Evolutionary conservation across 495 filamentous ascomycete species (phyloP), one percentile per base, ranked within the genome.

Genomic region (Daldinia bambusicola): DNA sequence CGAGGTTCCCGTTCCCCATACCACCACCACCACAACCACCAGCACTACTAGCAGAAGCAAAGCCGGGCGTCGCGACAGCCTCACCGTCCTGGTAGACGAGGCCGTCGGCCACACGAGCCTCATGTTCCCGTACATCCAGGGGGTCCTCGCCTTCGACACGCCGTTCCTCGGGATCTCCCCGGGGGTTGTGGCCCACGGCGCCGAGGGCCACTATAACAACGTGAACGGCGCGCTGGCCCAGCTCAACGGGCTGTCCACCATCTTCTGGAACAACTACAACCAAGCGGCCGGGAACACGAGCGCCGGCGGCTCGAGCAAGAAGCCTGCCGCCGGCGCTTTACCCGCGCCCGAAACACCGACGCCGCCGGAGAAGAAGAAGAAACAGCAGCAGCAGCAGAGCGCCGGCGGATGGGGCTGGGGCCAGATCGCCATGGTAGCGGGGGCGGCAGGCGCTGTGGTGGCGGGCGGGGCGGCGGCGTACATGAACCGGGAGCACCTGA

Each of bases 141-240:
- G 92, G 59, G 86, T 98, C 30, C 86, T 98, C 22, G 93, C 95
- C 37, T 98, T 98, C 77, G 95, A 99, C 79, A 99, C 95, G 0
- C 95, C 95, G 2, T 99, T 90, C 70, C 85, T 99, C 0, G 95
- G 95, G 18, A 93, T 99, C 64, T 88, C 92, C 6, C 94, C 95
- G 0, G 90, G 92, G 22, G 92, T 98, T 0, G 88, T 98, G 5
- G 94, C 95, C 3, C 91, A 98, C 75, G 90, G 92, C 18, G 95
- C 94, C 9, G 93, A 98, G 78, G 88, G 85, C 4, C 93, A 98
- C 67, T 92, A 93, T 76, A 90, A 91, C 45, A 90, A 87, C 22
- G 92, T 91, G 14, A 84, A 87, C 7, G 80, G 89, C 0, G 91
- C 93, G 6, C 86, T 94, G 67, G 85, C 87, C 41, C 86, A 92